Percentiles rank a stretch among this genome's conserved stretches.
These are phyloP conservation scores for Tetracentron sinense DNA, from an alignment of 164 flowering plant species.

Conservation along the genomic window DNA sequence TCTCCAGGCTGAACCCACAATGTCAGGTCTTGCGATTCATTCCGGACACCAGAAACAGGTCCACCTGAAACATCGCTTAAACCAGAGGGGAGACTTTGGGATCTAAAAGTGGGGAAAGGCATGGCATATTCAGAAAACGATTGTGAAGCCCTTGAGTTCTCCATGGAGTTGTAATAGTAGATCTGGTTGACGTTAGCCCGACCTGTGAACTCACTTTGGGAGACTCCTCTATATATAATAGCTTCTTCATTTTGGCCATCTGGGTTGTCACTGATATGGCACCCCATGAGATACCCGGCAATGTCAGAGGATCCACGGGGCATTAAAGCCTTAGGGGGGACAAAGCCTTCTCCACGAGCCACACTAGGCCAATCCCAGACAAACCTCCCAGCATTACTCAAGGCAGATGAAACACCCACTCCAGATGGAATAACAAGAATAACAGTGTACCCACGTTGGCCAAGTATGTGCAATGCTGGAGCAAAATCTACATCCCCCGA, in stretches of 20 bases:
- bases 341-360: conserved; percentile 87
- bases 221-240: conserved; percentile 48
- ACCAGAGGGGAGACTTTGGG: conserved; percentile 37
- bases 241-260: conserved; percentile 51
- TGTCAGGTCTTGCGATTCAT: conserved; percentile 16
- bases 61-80: conserved; percentile 35
- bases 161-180: conserved; percentile 26
- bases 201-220: conserved; percentile 18
- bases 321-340: conserved; percentile 31
- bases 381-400: conserved; percentile 61
- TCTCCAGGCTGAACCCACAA: conserved; percentile 73
- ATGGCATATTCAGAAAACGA: conserved; percentile 35
- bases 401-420: conserved; percentile 64
- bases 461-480: conserved; percentile 69
- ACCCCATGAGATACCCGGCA: conserved; percentile 33
- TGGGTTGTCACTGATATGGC: conserved; percentile 26
- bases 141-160: conserved; percentile 34
- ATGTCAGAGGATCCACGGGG: conserved; percentile 27
- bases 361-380: conserved; percentile 76
- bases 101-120: conserved; percentile 29
- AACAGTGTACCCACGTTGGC: conserved; percentile 69
- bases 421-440: conserved; percentile 64
- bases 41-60: conserved; percentile 18
- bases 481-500: conserved; percentile 97
- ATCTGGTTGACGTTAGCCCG: too few relatives aligned